Evolutionary conservation across 2,329 filamentous ascomycete genomes (phyloP).

Genomic region (Bipolaris bicolor): DNA sequence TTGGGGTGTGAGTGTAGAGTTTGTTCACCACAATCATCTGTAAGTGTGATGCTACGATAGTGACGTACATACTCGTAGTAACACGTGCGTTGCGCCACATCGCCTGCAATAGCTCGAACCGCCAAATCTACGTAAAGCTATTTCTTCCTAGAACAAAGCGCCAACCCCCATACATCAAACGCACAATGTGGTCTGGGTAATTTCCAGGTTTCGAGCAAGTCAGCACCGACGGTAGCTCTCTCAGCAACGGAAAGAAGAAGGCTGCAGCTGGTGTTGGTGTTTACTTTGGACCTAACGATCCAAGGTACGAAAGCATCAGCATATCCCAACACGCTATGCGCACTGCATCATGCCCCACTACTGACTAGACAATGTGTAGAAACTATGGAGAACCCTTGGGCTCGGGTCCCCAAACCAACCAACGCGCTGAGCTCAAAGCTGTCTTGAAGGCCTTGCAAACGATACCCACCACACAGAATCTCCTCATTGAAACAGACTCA

Average conservation of each 20-base stretch:
- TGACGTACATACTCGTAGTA: too few relatives aligned
- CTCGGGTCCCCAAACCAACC: constrained; percentile 74
- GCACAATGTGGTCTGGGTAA: neutral
- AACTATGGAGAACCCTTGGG: neutral
- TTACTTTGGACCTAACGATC: neutral
- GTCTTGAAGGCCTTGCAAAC: constrained; percentile 58
- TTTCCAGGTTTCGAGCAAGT: neutral
- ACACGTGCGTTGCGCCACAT: too few relatives aligned
- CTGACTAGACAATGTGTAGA: neutral
- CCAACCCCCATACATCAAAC: neutral
- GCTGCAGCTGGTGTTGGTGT: constrained; percentile 65
- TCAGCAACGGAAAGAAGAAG: constrained; percentile 56
- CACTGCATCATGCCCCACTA: neutral
- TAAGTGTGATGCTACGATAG: too few relatives aligned
- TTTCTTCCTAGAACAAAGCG: neutral
- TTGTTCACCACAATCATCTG: too few relatives aligned
- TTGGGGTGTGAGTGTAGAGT: too few relatives aligned
- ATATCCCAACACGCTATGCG: neutral
- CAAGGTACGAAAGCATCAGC: neutral
- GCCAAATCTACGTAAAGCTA: too few relatives aligned
- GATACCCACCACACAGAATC: neutral
- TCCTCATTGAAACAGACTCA: neutral
- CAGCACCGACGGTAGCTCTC: neutral
- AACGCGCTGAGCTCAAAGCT: constrained; percentile 86
- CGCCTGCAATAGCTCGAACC: too few relatives aligned